Evolutionary conservation across 2,329 filamentous ascomycete species (phyloP), one percentile per base, ranked within the genome.

Genomic region (Pseudogymnoascus sp.): DNA sequence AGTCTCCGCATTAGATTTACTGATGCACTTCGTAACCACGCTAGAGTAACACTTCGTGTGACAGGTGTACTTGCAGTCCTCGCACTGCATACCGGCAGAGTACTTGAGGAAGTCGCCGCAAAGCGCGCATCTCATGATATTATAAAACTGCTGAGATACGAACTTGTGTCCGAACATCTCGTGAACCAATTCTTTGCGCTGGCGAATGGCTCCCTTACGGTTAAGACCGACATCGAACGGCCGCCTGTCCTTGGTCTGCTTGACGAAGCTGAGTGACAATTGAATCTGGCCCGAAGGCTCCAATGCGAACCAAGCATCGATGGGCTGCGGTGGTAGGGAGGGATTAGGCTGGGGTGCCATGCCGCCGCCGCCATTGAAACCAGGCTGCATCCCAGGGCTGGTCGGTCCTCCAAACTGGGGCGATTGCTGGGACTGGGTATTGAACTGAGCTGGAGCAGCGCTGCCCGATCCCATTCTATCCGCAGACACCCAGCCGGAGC

Each of bases 121-220:
- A 36, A 97, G 86, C 12, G 94, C 94, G 76, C 94, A 99, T 65
- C 94, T 93, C 94, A 99, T 99, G 72, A 99, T 97, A 82, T 97
- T 99, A 86, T 97, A 99, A 76, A 99, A 99, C 75, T 97, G 94
- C 74, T 97, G 92, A 72, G 94, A 90, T 62, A 97, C 88, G 72
- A 99, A 99, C 78, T 97, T 99, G 86, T 99, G 94, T 58, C 94
- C 94, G 73, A 96, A 97, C 81, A 97, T 96, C 78, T 99, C 94
- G 77, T 97, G 90, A 4, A 99, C 88, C 71, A 97, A 92, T 75
- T 99, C 94, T 79, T 99, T 99, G 72, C 91, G 90, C 77, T 99
- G 93, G 68, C 94, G 90, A 68, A 99, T 92, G 66, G 94, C 94
- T 71, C 93, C 94, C 78, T 97, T 96, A 73, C 94, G 89, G 66